These are phyloP conservation scores for Stentor coeruleus DNA, from an alignment of 73 alveolate species.

Conservation along the genomic window DNA sequence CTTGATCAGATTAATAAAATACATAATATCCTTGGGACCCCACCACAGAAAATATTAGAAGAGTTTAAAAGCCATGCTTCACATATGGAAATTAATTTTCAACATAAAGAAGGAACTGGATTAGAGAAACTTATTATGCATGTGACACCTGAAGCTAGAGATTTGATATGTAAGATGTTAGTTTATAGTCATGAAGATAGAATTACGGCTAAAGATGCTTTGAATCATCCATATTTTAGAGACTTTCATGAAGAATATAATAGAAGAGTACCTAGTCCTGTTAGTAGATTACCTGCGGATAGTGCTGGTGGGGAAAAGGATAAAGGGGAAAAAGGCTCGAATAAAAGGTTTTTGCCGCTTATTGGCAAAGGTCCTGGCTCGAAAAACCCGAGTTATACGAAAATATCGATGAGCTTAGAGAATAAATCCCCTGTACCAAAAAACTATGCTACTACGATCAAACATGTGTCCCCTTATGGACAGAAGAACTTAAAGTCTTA, in stretches of 20 bases:
- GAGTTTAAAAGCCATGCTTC: slow-evolving; percentile 70
- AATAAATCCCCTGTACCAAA: neutral
- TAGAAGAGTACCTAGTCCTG: slow-evolving; percentile 33
- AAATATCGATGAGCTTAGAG: neutral
- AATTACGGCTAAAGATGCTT: slow-evolving; percentile 62
- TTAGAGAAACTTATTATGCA: slow-evolving; percentile 56
- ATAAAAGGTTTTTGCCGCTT: neutral
- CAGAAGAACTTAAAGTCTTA: neutral
- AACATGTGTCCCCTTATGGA: neutral
- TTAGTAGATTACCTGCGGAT: neutral
- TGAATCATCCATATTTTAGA: slow-evolving; percentile 67
- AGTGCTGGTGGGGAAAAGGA: slow-evolving; percentile 28
- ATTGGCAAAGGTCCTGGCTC: neutral
- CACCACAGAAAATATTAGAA: slow-evolving; percentile 78
- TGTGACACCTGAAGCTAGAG: slow-evolving; percentile 58
- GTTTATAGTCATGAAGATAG: slow-evolving; percentile 52
- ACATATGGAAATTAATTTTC: slow-evolving; percentile 77
- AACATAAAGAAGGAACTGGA: slow-evolving; percentile 73
- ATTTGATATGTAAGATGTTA: slow-evolving; percentile 41
- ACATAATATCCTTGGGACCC: slow-evolving; percentile 90
- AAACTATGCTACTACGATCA: neutral
- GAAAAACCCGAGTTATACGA: slow-evolving; percentile 2
- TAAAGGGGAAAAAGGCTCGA: neutral
- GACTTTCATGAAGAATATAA: slow-evolving; percentile 64
- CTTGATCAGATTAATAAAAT: slow-evolving; percentile 91